Evolutionary conservation across 2,329 filamentous ascomycete species (phyloP), one percentile per base, ranked within the genome.

Genomic region (Arthrobotrys musiformis): DNA sequence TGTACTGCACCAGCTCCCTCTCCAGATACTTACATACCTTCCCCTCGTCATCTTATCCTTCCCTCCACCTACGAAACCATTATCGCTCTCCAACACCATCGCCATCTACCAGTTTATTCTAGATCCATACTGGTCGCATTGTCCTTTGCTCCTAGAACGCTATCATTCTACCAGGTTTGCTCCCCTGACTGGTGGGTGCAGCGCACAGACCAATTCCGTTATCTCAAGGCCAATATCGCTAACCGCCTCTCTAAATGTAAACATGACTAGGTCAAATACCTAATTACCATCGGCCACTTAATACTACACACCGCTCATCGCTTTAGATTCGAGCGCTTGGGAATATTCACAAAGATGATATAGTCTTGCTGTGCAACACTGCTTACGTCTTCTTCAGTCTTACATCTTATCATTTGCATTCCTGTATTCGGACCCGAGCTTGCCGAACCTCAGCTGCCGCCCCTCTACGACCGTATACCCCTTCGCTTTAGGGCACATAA

Each of bases 161-260:
- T 17, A n/a, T 11, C 7, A 26, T 72, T 33, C 11, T 30, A 64
- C 50, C 68, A 11, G 48, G 24, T 64, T 48, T 37, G 63, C 37
- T 67, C 48, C 35, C 35, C 46, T 67, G 30, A 56, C 50, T 58
- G 54, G 54, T 58, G 54, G 5, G 54, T 58, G 33, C 33, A 24
- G 54, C 54, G 54, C 54, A 58, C 54, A 58, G 54, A 58, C 54
- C 33, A 58, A 58, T 63, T 11, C 63, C 46, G 56, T 72, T 72
- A 72, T 72, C 68, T 61, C 58, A 64, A 62, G 26, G 37, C 37
- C 24, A 42, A 48, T 56, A 63, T 64, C 68, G 60, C 68, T 72
- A 72, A 72, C 67, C 37, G 56, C 42, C 58, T 56, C 37, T 35
- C 5, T 11, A 30, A 50, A 72, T 64, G 58, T 72, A 72, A 72